phyloP scores from a whole-genome alignment of 805 yeast species.

The Maudiozyma saulgeensis region DNA sequence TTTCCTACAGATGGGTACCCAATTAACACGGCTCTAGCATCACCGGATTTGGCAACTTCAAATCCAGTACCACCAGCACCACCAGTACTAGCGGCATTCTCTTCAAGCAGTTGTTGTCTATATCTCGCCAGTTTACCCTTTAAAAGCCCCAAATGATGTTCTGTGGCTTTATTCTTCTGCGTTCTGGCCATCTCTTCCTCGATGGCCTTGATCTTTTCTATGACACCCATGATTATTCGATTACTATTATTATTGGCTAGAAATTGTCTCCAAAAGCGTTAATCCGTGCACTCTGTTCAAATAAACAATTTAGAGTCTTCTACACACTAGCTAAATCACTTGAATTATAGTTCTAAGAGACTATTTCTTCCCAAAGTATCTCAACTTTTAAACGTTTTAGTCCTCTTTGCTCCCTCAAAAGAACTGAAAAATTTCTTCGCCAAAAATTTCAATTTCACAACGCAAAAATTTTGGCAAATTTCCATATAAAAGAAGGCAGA shows the following conservation, averaged over 20 bases:
- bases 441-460: too few species aligned
- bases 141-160: constrained; percentile 86
- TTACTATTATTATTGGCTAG: neutral
- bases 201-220: constrained; percentile 76
- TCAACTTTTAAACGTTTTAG: too few species aligned
- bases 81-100: constrained; percentile 59
- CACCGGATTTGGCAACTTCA: constrained; percentile 92
- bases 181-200: constrained; percentile 91
- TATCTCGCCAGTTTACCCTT: constrained; percentile 92
- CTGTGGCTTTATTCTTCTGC: constrained; percentile 96
- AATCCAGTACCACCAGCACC: constrained; percentile 74
- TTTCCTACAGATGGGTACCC: constrained; percentile 98
- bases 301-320: too few species aligned
- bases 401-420: too few species aligned
- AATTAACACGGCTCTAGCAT: constrained; percentile 88
- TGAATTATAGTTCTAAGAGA: too few species aligned
- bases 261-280: too few species aligned
- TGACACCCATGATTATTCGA: constrained; percentile 24
- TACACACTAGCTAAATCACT: too few species aligned
- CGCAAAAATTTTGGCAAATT: too few species aligned
- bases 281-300: neutral
- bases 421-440: too few species aligned
- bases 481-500: neutral
- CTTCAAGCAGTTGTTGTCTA: constrained; percentile 84
- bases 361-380: too few species aligned